A percentile compares a stretch with the other conserved stretches of the same genome.
Conservation (phyloP, 2,329 filamentous ascomycete genomes). For the Dactylellina haptotyla region DNA sequence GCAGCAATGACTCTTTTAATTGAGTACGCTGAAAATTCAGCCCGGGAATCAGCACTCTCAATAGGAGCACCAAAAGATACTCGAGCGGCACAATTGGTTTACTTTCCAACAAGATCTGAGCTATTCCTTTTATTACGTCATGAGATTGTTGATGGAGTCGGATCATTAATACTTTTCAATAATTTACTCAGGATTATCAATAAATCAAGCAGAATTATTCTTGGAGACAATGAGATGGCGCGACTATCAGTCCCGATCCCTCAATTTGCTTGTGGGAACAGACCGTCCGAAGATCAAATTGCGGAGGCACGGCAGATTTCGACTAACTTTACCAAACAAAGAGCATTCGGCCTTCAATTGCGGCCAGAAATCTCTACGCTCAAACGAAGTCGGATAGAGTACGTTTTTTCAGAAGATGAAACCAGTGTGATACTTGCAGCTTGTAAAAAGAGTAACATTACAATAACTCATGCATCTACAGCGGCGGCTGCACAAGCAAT, state of each 20-base stretch:
- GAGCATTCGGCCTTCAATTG: not conserved
- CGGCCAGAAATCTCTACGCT: not conserved
- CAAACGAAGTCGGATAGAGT: not conserved
- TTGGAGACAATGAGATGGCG: not conserved
- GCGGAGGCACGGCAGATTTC: not conserved
- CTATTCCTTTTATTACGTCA: slow-evolving; percentile 20
- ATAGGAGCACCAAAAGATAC: not conserved
- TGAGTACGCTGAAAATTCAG: not conserved
- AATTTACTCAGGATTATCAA: not conserved
- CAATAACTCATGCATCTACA: slow-evolving; percentile 16
- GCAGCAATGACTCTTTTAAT: slow-evolving; percentile 1
- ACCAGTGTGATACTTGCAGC: not conserved
- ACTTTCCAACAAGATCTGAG: not conserved
- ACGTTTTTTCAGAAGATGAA: not conserved
- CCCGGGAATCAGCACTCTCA: not conserved
- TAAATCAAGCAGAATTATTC: not conserved
- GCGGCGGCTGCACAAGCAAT: not conserved
- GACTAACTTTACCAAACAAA: not conserved
- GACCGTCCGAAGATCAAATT: not conserved
- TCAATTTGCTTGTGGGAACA: not conserved
- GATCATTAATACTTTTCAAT: slow-evolving; percentile 28
- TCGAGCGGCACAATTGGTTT: slow-evolving; percentile 6
- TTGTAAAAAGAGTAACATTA: slow-evolving; percentile 9
- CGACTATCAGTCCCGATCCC: not conserved
- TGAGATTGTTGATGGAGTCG: slow-evolving; percentile 23